Base-by-base conservation (phyloP, 306 rosid genomes). In the Rosa chinensis region DNA sequence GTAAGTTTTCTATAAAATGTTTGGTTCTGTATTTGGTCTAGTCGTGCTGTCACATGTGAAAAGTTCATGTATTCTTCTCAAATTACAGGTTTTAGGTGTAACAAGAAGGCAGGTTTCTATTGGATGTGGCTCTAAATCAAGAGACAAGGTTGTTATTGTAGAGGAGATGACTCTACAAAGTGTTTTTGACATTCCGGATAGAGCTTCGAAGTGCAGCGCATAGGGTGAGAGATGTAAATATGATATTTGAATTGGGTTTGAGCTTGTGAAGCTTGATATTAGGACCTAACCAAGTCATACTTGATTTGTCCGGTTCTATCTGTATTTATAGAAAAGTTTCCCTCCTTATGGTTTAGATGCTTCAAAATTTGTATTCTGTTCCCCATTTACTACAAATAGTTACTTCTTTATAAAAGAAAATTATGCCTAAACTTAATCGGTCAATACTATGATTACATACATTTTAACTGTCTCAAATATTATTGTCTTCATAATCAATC, bases 81-180 rank as follows among this genome's bases (percentile, higher is more conserved):
- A 83, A 74, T 73, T 50, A 9, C 90, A 94, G 98, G 94, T 94
- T 79, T 86, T 91, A 82, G 92, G 94, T 35, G 97, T 94, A 48
- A 91, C 89, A 81, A 79, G 87, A 79, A 85, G 99, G 74, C 97
- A 92, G 67, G 87, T 94, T 12, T 91, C 93, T 7, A 8, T 94
- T 66, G 92, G 92, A 63, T 89, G 90, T 10, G 99, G 99, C 48
- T 91, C 97, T 63, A 94, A 94, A 86, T 94, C 97, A 55, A 89
- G 97, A 81, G 97, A 90, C 75, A 94, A 94, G 86, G 89, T 84
- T 12, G 94, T 94, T 10, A 84, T 92, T 47, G 97, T 89, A 72
- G 98, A 94, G 84, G 97, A 91, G 66, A 90, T 88, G 63, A 86
- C 89, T 56, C 84, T 86, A 71, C 88, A 91, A 84, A 78, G 71